phyloP scores from a whole-genome alignment of 2,329 filamentous ascomycete genomes.

The Venturia pyrina region DNA sequence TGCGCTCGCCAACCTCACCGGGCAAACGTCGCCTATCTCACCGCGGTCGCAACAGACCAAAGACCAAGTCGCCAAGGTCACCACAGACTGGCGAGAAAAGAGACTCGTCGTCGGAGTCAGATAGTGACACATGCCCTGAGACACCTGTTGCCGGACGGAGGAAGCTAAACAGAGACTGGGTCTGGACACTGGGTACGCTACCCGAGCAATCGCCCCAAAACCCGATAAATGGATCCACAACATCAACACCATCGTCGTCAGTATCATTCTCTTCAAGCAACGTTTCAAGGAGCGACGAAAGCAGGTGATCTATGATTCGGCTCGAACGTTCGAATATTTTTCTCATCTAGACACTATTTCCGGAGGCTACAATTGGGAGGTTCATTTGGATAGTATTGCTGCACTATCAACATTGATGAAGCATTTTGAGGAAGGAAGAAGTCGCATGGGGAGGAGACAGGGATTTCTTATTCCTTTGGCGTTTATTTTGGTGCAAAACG shows the following conservation, averaged over 20 bases:
- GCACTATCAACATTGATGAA: neutral
- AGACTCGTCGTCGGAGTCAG: conserved; percentile 34
- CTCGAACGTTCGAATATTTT: neutral
- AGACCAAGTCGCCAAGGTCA: conserved; percentile 8
- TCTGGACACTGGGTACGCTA: conserved; percentile 41
- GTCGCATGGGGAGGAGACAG: neutral
- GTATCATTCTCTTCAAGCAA: neutral
- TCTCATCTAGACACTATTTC: neutral
- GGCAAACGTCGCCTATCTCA: conserved; percentile 3
- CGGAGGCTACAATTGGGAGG: neutral
- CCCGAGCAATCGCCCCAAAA: neutral
- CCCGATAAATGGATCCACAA: neutral
- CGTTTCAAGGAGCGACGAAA: conserved; percentile 6
- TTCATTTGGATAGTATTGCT: neutral
- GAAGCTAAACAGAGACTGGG: conserved; percentile 46
- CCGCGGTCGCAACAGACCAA: conserved; percentile 2
- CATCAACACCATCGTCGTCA: neutral
- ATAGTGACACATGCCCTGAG: conserved; percentile 36
- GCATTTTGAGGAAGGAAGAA: neutral
- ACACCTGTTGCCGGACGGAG: conserved; percentile 43
- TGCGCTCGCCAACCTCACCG: conserved; percentile 15
- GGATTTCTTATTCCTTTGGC: neutral
- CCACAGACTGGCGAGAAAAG: conserved; percentile 32
- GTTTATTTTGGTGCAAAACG: neutral
- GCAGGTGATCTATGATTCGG: conserved; percentile 8